These are phyloP conservation scores for Cercospora sesami DNA, from an alignment of 2,329 filamentous ascomycete genomes.

Conservation along the genomic window DNA sequence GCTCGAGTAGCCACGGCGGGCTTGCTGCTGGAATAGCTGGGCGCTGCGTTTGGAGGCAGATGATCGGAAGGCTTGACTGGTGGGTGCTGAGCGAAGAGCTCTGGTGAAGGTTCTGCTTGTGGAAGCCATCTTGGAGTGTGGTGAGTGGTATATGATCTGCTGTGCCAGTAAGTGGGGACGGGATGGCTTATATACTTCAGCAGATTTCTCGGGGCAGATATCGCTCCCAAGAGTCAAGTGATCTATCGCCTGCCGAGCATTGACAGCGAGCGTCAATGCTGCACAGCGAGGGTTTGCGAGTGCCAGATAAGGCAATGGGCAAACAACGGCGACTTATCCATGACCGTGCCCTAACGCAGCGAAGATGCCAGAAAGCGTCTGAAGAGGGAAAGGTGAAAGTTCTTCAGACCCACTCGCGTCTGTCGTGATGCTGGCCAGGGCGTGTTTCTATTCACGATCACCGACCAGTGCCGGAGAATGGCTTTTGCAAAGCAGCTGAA, in stretches of 20 bases:
- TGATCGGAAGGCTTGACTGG: conserved; percentile 56
- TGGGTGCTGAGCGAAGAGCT: conserved; percentile 46
- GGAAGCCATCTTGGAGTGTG: conserved; percentile 41
- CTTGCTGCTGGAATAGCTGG: conserved; percentile 69
- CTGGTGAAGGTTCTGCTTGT: conserved; percentile 43
- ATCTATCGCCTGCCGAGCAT: background rate
- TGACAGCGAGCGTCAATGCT: background rate
- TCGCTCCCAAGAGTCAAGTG: background rate
- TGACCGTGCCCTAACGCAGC: background rate
- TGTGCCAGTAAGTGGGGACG: background rate
- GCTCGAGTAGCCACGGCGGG: conserved; percentile 73
- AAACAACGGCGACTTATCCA: background rate
- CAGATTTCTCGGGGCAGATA: background rate
- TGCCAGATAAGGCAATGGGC: background rate
- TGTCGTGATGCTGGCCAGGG: background rate
- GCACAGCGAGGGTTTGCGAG: background rate
- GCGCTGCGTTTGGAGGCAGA: conserved; percentile 57
- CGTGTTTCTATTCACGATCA: background rate
- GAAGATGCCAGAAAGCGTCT: background rate
- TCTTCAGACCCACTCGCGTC: background rate
- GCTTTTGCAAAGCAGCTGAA: background rate
- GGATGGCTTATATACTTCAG: background rate
- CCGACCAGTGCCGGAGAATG: background rate
- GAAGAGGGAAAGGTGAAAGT: background rate
- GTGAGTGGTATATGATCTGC: background rate